Conservation (phyloP, 192 early-diverging fungal species). For the Allomyces javanicus region DNA sequence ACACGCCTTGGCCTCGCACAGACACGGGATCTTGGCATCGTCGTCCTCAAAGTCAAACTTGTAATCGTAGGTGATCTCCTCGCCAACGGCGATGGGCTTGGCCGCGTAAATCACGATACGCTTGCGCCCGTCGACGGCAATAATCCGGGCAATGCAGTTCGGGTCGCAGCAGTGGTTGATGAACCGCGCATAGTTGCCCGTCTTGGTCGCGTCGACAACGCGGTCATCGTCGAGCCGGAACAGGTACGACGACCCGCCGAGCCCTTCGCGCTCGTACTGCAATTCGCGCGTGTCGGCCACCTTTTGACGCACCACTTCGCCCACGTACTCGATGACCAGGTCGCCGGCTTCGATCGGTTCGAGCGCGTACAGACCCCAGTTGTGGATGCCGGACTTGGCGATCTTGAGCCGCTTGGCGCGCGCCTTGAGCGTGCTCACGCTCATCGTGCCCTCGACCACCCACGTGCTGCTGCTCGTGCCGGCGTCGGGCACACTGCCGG, state of each 20-base stretch:
- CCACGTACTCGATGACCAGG: constrained; percentile 97
- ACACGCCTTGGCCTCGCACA: constrained; percentile 72
- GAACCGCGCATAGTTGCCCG: constrained; percentile 91
- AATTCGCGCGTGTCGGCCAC: constrained; percentile 90
- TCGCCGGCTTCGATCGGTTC: constrained; percentile 84
- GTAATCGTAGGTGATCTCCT: constrained; percentile 99
- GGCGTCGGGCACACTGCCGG: not conserved
- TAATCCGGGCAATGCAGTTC: constrained; percentile 91
- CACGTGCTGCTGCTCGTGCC: not conserved
- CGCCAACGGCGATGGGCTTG: constrained; percentile 74
- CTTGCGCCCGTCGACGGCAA: constrained; percentile 76
- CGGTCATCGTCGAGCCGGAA: constrained; percentile 89
- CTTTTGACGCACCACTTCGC: constrained; percentile 82
- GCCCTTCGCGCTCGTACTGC: constrained; percentile 78
- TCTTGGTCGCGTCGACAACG: constrained; percentile 94
- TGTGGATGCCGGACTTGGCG: constrained; percentile 85
- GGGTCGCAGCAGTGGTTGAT: constrained; percentile 99
- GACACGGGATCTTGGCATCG: constrained; percentile 76
- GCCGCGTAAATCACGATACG: constrained; percentile 98
- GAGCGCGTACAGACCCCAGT: constrained; percentile 93
- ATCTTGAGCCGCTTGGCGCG: constrained; percentile 81
- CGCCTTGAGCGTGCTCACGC: constrained; percentile 39
- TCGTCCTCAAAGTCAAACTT: constrained; percentile 66
- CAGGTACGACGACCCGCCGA: constrained; percentile 75
- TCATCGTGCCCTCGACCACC: too few relatives aligned